Evolutionary conservation across 768 basidiomycete genomes (phyloP).

Genomic region (Dacryopinax primogenitus): DNA sequence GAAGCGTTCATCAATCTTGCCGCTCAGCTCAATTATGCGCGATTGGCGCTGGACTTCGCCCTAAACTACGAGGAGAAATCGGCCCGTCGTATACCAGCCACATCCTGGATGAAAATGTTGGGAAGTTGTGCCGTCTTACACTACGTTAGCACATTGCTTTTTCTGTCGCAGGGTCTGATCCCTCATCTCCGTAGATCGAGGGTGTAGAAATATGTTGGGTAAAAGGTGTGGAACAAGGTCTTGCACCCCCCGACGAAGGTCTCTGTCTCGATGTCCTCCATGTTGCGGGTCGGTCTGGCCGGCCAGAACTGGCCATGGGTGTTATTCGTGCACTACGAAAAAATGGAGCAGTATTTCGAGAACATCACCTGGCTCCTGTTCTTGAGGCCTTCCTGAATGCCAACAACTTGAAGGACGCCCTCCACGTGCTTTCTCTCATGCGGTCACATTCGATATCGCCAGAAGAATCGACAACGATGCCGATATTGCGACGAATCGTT

Average conservation of each 20-base stretch:
- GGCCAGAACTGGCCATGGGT: conserved; percentile 53
- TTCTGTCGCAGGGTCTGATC: background rate
- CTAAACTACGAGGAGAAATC: conserved; percentile 44
- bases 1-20: conserved; percentile 44
- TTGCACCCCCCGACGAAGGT: conserved; percentile 71
- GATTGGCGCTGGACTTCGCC: conserved; percentile 61
- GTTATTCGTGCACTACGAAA: conserved; percentile 45
- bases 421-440: conserved; percentile 49
- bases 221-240: conserved; percentile 46
- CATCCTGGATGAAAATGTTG: conserved; percentile 56
- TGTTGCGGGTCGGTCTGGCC: conserved; percentile 60
- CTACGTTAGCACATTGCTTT: conserved; percentile 38
- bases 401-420: conserved; percentile 47
- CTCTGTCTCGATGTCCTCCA: conserved; percentile 54
- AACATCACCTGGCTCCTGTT: conserved; percentile 66
- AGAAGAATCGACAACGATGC: conserved; percentile 37
- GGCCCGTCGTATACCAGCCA: conserved; percentile 39
- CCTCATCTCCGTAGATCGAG: background rate
- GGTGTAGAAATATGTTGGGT: conserved; percentile 31
- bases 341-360: conserved; percentile 40
- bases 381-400: conserved; percentile 58
- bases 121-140: conserved; percentile 47
- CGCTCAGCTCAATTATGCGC: conserved; percentile 41
- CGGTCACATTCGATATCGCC: conserved; percentile 41
- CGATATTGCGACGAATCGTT: conserved; percentile 41